phyloP scores from a whole-genome alignment of 306 rosid species.

The Pyrus communis region DNA sequence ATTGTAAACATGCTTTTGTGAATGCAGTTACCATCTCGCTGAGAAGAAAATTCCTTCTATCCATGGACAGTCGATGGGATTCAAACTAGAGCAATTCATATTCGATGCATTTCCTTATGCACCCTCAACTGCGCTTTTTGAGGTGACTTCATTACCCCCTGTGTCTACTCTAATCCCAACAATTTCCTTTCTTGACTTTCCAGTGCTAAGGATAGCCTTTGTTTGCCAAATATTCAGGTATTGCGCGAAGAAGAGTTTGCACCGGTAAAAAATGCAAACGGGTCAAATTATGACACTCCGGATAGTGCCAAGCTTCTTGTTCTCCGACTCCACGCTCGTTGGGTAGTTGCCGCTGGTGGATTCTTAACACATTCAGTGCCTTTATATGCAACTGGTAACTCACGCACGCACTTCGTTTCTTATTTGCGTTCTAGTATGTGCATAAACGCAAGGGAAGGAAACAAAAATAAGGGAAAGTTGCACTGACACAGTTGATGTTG shows the following conservation, averaged over 20 bases:
- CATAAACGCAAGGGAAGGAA: not conserved
- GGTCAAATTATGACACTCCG: slow-evolving; percentile 89
- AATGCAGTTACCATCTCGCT: slow-evolving; percentile 84
- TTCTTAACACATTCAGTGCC: slow-evolving; percentile 98
- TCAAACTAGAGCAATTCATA: slow-evolving; percentile 87
- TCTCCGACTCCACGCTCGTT: slow-evolving; percentile 93
- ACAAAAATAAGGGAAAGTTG: not conserved
- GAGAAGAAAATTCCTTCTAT: slow-evolving; percentile 93
- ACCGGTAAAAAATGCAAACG: slow-evolving; percentile 89
- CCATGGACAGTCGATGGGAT: slow-evolving; percentile 68
- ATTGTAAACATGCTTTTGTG: slow-evolving; percentile 13
- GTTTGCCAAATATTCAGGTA: slow-evolving; percentile 43
- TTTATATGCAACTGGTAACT: slow-evolving; percentile 76
- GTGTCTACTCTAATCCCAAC: not conserved
- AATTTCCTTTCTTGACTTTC: not conserved
- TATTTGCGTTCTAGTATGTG: not conserved
- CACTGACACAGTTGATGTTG: slow-evolving; percentile 11
- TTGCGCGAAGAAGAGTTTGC: slow-evolving; percentile 95
- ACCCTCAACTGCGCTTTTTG: slow-evolving; percentile 94
- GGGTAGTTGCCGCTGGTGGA: slow-evolving; percentile 99
- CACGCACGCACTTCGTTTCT: not conserved
- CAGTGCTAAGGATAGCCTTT: slow-evolving; percentile 8
- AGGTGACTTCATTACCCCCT: slow-evolving; percentile 42
- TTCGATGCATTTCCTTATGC: slow-evolving; percentile 98
- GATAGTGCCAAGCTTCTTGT: slow-evolving; percentile 92